Base-by-base conservation (phyloP, 1,284 basidiomycete species). In the Rhodotorula sp. region DNA sequence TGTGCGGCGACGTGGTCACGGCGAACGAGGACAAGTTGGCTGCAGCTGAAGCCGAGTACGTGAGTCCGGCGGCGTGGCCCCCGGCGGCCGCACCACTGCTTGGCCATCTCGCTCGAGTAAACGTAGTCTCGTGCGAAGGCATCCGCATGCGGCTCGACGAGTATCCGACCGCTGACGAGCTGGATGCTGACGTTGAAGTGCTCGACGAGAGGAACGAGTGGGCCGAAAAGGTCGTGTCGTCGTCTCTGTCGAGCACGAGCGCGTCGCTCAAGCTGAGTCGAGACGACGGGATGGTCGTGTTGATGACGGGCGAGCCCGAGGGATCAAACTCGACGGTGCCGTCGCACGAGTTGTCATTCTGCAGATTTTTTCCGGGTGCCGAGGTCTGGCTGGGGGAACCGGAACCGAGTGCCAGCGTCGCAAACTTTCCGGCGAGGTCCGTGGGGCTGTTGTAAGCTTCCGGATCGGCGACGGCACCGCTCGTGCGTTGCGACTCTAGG, bases 41-140 rank as follows among this genome's bases (percentile, higher is more conserved):
- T 18, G 73, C 65, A 20, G 72, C 68, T 0, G 75, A 76, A n/a
- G 67, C 66, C n/a, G 72, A 71, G 68, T 73, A 75, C 21, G 77
- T 73, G 2, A 78, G 65, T 23, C 77, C 77, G 39, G 10, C 39
- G 8, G 8, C n/a, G n/a, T n/a, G 39, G 12, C 2, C 39, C 39
- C 39, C 39, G 10, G 39, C 39, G n/a, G 23, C 51, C 1, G 51
- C 21, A 18, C 14, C 29, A 29, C 54, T 18, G 26, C 26, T 56
- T 26, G 54, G n/a, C 54, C 54, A 56, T 31, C 54, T 4, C n/a
- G 26, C 16, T 16, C 54, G 54, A 16, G 14, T 5, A 8, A 29
- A 56, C 1, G 26, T 29, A n/a, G 26, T 26, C 15, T 63, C 10
- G 21, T 34, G 23, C 21, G 12, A 7, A 23, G 49, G 16, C 23